phyloP scores from a whole-genome alignment of 1,139 yeast genomes.

The Taphrina confusa region DNA sequence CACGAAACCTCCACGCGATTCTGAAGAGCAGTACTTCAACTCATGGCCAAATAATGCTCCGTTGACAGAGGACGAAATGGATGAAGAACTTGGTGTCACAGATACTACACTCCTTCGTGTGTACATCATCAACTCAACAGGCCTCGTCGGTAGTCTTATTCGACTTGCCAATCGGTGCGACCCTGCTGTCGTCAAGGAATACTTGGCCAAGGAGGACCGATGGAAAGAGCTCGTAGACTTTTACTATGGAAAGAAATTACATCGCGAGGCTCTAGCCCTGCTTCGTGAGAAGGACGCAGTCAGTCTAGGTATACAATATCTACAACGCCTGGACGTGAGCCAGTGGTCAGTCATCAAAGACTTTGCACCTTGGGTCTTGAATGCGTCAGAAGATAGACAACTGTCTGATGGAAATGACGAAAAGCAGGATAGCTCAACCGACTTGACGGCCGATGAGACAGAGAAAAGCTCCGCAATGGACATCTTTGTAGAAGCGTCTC shows the following conservation, averaged over 20 bases:
- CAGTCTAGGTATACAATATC: conserved; percentile 57
- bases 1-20: conserved; percentile 11
- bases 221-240: conserved; percentile 77
- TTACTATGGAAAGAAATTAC: conserved; percentile 64
- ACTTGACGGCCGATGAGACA: neutral
- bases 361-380: conserved; percentile 54
- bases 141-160: conserved; percentile 78
- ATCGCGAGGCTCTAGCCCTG: conserved; percentile 67
- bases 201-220: conserved; percentile 56
- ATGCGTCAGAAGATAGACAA: neutral
- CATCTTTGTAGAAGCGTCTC: conserved; percentile 68
- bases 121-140: conserved; percentile 66
- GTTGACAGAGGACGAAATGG: conserved; percentile 41
- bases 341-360: conserved; percentile 60
- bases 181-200: conserved; percentile 59
- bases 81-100: conserved; percentile 55
- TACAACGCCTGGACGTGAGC: conserved; percentile 60
- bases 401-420: conserved; percentile 48
- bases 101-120: conserved; percentile 81
- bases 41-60: conserved; percentile 39
- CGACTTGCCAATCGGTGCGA: conserved; percentile 76
- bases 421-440: conserved; percentile 40
- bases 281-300: conserved; percentile 46
- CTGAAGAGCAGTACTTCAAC: conserved; percentile 13
- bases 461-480: conserved; percentile 48